Evolutionary conservation across 352 stramenopile species (phyloP).

Genomic region (Phytophthora europaea): DNA sequence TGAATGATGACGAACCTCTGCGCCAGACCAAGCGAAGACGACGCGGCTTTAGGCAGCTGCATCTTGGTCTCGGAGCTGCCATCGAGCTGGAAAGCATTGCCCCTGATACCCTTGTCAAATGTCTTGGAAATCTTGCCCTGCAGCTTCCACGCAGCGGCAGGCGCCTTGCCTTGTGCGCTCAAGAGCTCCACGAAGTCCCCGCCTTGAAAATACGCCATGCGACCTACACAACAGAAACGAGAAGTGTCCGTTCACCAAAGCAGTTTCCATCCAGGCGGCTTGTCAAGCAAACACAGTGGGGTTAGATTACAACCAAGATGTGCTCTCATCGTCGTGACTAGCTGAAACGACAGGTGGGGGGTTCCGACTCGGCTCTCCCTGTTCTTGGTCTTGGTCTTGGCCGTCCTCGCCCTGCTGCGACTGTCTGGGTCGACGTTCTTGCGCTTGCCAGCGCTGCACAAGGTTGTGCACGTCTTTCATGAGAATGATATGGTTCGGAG

Average conservation of each 20-base stretch:
- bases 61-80: slow-evolving; percentile 83
- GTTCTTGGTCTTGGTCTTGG: slow-evolving; percentile 8
- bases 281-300: slow-evolving; percentile 3
- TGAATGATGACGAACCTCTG: slow-evolving; percentile 86
- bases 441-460: slow-evolving; percentile 74
- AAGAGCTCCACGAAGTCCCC: slow-evolving; percentile 87
- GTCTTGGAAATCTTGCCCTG: slow-evolving; percentile 82
- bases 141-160: slow-evolving; percentile 74
- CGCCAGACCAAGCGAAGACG: slow-evolving; percentile 58
- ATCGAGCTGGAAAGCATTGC: slow-evolving; percentile 83
- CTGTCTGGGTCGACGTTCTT: slow-evolving; percentile 31
- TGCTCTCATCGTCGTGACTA: slow-evolving; percentile 24
- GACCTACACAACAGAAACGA: slow-evolving; percentile 21
- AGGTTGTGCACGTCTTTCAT: slow-evolving; percentile 91
- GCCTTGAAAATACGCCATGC: slow-evolving; percentile 77
- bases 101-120: slow-evolving; percentile 86
- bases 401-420: background rate
- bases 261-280: slow-evolving; percentile 22
- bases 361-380: slow-evolving; percentile 9
- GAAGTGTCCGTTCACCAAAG: slow-evolving; percentile 32
- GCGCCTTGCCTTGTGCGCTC: slow-evolving; percentile 79
- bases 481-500: slow-evolving; percentile 56
- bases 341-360: slow-evolving; percentile 7
- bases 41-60: slow-evolving; percentile 73
- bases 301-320: slow-evolving; percentile 38